Evolutionary conservation across 768 basidiomycete genomes (phyloP).

Genomic region (Naganishia antarctica): DNA sequence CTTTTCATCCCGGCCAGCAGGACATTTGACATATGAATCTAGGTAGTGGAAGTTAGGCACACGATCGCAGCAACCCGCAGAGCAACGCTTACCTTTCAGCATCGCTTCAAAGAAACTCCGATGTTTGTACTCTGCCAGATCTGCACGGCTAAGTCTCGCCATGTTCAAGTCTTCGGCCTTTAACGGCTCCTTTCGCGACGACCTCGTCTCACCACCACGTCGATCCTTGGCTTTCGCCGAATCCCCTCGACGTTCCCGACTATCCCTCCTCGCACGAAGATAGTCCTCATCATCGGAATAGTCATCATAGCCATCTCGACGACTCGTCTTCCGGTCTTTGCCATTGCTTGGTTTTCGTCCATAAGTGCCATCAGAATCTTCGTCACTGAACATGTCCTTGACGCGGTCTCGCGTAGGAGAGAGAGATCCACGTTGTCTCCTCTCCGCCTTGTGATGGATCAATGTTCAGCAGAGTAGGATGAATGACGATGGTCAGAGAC

Average conservation of each 20-base stretch:
- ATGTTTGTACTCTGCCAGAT: conserved; percentile 65
- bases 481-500: not conserved
- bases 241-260: conserved; percentile 30
- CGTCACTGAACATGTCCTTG: conserved; percentile 23
- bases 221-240: conserved; percentile 53
- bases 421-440: conserved; percentile 17
- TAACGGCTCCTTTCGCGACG: conserved; percentile 48
- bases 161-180: conserved; percentile 59
- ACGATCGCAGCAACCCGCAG: not conserved
- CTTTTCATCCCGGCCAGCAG: conserved; percentile 62
- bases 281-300: conserved; percentile 24
- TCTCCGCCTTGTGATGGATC: not conserved
- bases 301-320: conserved; percentile 19
- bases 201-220: conserved; percentile 51
- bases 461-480: not conserved
- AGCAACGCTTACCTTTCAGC: conserved; percentile 59
- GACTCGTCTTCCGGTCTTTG: not conserved
- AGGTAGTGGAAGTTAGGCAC: not conserved
- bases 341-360: conserved; percentile 4
- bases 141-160: conserved; percentile 64
- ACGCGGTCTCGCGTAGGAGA: conserved; percentile 10
- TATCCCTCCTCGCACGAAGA: conserved; percentile 20
- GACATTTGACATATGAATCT: conserved; percentile 83
- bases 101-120: conserved; percentile 83
- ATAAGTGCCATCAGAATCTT: conserved; percentile 5